phyloP scores from a whole-genome alignment of 257 asterid genomes.

The Mentha longifolia region DNA sequence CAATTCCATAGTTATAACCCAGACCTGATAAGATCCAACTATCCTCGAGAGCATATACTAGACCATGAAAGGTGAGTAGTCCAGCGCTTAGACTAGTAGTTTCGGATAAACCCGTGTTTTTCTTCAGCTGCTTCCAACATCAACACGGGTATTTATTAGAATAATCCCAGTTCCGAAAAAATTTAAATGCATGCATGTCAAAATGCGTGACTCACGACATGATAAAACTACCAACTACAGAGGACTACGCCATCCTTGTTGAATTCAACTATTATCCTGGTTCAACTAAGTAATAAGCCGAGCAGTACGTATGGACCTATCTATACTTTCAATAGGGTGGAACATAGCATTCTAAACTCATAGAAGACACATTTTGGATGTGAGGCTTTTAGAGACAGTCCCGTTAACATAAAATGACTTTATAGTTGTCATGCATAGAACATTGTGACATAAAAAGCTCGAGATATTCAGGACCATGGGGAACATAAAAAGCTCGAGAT shows the following conservation, averaged over 20 bases:
- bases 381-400: background rate
- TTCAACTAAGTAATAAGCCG: background rate
- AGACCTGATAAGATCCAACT: constrained; percentile 84
- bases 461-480: background rate
- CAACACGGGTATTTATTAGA: constrained; percentile 24
- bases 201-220: constrained; percentile 4
- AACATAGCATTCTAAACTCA: background rate
- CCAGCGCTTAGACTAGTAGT: constrained; percentile 63
- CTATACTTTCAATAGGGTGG: too few relatives aligned
- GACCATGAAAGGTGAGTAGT: constrained; percentile 73
- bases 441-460: constrained; percentile 5
- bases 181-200: constrained; percentile 8
- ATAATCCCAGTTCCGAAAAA: constrained; percentile 15
- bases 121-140: constrained; percentile 54
- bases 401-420: background rate
- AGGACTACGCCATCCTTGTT: background rate
- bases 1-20: constrained; percentile 75
- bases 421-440: constrained; percentile 3
- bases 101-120: constrained; percentile 52
- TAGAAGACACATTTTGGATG: background rate
- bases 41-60: constrained; percentile 68
- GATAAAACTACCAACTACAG: constrained; percentile 11
- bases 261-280: background rate
- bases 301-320: too few relatives aligned
- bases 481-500: background rate